phyloP scores from a whole-genome alignment of 305 asterid species.

The Caryopteris hybrid region DNA sequence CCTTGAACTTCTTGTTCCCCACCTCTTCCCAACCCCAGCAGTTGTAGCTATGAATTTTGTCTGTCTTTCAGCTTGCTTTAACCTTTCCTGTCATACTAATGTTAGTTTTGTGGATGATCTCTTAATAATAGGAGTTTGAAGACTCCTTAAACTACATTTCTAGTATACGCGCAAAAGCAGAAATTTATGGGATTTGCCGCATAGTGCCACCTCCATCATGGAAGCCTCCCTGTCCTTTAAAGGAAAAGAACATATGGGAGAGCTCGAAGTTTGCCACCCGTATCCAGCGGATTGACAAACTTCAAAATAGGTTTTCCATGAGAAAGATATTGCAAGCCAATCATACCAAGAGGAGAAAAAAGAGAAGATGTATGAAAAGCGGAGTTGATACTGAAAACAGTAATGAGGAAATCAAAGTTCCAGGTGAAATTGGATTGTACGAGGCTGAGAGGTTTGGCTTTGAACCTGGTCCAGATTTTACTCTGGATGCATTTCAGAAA shows the following conservation, averaged over 20 bases:
- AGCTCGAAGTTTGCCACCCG: conserved; percentile 63
- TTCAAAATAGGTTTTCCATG: conserved; percentile 69
- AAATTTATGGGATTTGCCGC: conserved; percentile 77
- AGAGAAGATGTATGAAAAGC: conserved; percentile 48
- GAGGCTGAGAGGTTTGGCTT: conserved; percentile 75
- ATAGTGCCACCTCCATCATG: conserved; percentile 85
- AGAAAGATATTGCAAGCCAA: conserved; percentile 48
- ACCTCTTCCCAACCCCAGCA: conserved; percentile 8
- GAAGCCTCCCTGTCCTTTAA: conserved; percentile 80
- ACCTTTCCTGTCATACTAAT: not conserved
- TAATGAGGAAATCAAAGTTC: conserved; percentile 30
- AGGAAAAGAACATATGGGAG: conserved; percentile 56
- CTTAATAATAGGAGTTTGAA: conserved; percentile 60
- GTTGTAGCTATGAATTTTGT: conserved; percentile 6
- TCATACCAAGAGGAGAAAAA: conserved; percentile 50
- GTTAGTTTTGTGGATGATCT: conserved; percentile 14
- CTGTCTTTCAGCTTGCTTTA: not conserved
- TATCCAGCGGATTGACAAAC: conserved; percentile 74
- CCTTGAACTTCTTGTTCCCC: conserved; percentile 15
- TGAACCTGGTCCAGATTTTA: conserved; percentile 81
- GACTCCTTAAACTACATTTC: conserved; percentile 71
- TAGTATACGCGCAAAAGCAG: conserved; percentile 73
- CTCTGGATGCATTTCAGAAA: conserved; percentile 64
- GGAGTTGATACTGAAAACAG: conserved; percentile 37
- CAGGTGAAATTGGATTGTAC: conserved; percentile 34